Conservation (phyloP, 1,139 yeast species). For the Geotrichum armillariae region DNA sequence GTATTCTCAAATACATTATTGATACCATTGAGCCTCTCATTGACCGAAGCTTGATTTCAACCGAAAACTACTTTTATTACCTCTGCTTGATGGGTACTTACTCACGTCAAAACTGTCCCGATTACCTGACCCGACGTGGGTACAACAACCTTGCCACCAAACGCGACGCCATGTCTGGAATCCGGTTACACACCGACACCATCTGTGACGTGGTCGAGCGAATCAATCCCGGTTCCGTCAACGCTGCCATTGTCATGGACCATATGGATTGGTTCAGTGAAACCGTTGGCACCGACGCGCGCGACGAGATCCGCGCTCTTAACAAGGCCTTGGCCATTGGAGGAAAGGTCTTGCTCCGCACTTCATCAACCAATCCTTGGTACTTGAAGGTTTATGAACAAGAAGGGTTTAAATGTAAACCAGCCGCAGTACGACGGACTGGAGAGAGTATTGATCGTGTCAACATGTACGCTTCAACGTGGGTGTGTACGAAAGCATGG, state of each 20-base stretch:
- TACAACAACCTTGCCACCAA: conserved; percentile 48
- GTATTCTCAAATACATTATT: conserved; percentile 63
- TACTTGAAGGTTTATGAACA: conserved; percentile 66
- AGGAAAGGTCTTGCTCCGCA: conserved; percentile 75
- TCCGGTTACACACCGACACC: conserved; percentile 78
- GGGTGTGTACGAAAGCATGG: conserved; percentile 66
- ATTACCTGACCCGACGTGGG: conserved; percentile 63
- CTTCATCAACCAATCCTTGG: conserved; percentile 78
- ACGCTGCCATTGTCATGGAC: conserved; percentile 84
- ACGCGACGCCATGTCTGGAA: conserved; percentile 50
- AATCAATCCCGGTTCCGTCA: conserved; percentile 58
- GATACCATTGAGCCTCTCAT: conserved; percentile 80
- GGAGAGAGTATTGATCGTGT: conserved; percentile 73
- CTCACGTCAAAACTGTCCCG: conserved; percentile 69
- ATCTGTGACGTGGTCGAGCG: conserved; percentile 73
- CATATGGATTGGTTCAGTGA: conserved; percentile 92
- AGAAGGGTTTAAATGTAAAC: conserved; percentile 63
- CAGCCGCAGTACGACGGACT: conserved; percentile 65
- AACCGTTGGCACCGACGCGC: conserved; percentile 59
- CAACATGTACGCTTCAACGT: conserved; percentile 86
- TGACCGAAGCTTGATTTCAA: conserved; percentile 59
- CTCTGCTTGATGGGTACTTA: conserved; percentile 65
- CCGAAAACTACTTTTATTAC: conserved; percentile 78
- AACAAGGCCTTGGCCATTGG: conserved; percentile 61
- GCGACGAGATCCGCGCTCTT: conserved; percentile 64